Percentiles rank a stretch among this genome's conserved stretches.
These are phyloP conservation scores for Golubevia pallescens DNA, from an alignment of 1,284 basidiomycete species.

Conservation along the genomic window DNA sequence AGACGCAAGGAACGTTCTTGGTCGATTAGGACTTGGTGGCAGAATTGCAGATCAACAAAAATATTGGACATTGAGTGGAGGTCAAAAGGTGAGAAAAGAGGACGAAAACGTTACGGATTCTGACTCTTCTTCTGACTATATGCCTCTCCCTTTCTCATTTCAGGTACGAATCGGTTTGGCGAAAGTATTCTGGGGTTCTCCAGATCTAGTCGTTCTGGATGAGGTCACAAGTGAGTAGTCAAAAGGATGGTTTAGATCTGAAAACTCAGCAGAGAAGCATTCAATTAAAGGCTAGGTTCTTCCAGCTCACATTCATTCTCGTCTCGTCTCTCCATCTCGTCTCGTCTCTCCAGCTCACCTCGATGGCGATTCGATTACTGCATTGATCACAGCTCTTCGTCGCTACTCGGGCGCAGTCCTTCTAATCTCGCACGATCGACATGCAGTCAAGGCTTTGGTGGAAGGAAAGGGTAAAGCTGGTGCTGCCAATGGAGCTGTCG, in stretches of 20 bases:
- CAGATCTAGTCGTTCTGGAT: conserved; percentile 39
- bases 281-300: too few relatives aligned
- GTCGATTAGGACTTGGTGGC: conserved; percentile 66
- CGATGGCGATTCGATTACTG: conserved; percentile 73
- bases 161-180: conserved; percentile 34
- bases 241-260: neutral
- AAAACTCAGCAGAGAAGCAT: too few relatives aligned
- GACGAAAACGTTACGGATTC: neutral
- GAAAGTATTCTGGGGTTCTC: conserved; percentile 35
- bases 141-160: neutral
- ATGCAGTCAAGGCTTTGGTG: conserved; percentile 40
- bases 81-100: conserved; percentile 68
- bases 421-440: conserved; percentile 75
- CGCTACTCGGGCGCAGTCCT: conserved; percentile 71
- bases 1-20: conserved; percentile 56
- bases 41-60: conserved; percentile 35
- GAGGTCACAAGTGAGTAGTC: conserved; percentile 36
- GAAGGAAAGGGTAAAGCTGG: conserved; percentile 17
- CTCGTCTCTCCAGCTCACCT: conserved; percentile 70
- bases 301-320: neutral
- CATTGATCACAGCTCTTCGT: conserved; percentile 70
- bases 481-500: conserved; percentile 50
- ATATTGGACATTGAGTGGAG: conserved; percentile 65
- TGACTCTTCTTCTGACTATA: neutral
- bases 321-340: neutral